Evolutionary conservation across 345 rosid species (phyloP), one percentile per base, ranked within the genome.

Genomic region (Punica granatum): DNA sequence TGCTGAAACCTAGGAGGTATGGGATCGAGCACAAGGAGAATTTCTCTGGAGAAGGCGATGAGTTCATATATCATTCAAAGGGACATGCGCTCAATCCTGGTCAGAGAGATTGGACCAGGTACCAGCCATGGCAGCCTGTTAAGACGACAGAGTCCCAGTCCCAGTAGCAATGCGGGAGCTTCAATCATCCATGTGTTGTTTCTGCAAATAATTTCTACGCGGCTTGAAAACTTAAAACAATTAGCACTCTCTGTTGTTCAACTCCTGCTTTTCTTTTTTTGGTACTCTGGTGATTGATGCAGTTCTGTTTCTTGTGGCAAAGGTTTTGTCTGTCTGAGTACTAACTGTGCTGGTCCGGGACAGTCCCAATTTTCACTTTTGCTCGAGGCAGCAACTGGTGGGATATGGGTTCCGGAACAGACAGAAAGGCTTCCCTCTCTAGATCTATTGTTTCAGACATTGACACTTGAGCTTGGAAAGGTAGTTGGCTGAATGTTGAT

Each of bases 21-120:
- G 96, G 97, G 10, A 33, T 84, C 44, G 99, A 91, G 70, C 99
- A 91, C 88, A 86, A 51, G 78, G 84, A 94, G 73, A 94, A 94
- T 74, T 86, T 91, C 71, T 88, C 97, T 30, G 96, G 99, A 71
- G 88, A 92, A 74, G 98, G 99, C 19, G 96, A 84, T 56, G 85
- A 71, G 63, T 84, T 68, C 63, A 86, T 89, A 63, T 94, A 91
- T 79, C 99, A 91, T 76, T 91, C 98, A 18, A 94, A 94, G 76
- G 99, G 98, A 49, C 98, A 94, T 78, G 72, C 92, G 7, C 90
- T 94, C 70, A 86, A 94, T 77, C 97, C 96, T n/a, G 85, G 84
- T 37, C 96, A 94, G 81, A 89, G 86, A 77, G 79, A 91, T 74
- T 94, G 98, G 99, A 88, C 98, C 56, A 86, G 96, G 66, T 91